These are phyloP conservation scores for Mallotus nudiflorus DNA, from an alignment of 345 rosid species.

Conservation along the genomic window DNA sequence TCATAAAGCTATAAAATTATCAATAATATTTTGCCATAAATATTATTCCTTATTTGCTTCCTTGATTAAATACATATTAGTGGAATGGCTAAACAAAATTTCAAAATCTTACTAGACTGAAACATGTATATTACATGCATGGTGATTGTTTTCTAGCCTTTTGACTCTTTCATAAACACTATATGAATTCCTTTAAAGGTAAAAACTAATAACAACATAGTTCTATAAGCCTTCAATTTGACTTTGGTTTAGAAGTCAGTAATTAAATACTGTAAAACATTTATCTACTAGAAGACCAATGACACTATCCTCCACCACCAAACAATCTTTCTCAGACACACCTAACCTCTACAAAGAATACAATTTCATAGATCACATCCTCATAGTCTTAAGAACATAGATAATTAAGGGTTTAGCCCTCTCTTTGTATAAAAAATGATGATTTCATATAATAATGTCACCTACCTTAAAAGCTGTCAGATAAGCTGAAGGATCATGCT, in stretches of 20 bases:
- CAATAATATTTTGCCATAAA: neutral
- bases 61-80: neutral
- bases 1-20: neutral
- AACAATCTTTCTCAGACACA: constrained; percentile 69
- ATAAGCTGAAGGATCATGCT: constrained; percentile 91
- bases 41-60: neutral
- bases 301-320: constrained; percentile 95
- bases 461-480: constrained; percentile 72
- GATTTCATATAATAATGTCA: neutral
- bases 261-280: neutral
- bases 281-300: constrained; percentile 72
- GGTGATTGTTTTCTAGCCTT: neutral
- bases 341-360: constrained; percentile 59
- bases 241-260: neutral
- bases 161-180: neutral
- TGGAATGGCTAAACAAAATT: neutral
- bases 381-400: neutral
- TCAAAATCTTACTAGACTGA: neutral
- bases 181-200: neutral
- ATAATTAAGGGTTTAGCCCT: neutral
- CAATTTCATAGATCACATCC: constrained; percentile 8
- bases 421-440: neutral
- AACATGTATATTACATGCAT: neutral
- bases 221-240: neutral
- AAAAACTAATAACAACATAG: neutral